These are phyloP conservation scores for Cladorrhinum sp. DNA, from an alignment of 2,329 filamentous ascomycete species.

Conservation along the genomic window DNA sequence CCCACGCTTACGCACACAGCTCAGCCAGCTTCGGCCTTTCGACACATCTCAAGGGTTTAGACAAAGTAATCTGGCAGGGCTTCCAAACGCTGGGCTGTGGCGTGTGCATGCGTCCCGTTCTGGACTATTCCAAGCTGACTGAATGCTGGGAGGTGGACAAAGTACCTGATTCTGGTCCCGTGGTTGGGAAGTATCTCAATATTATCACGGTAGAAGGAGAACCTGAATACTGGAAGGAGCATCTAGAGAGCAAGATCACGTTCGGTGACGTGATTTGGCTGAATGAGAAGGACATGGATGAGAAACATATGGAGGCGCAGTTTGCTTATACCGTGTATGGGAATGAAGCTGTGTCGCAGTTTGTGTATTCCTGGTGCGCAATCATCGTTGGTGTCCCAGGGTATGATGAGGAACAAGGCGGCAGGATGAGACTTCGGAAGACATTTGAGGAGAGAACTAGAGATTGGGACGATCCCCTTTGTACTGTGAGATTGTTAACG, in stretches of 20 bases:
- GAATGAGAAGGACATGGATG: slow-evolving; percentile 4
- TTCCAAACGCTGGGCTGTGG: slow-evolving; percentile 16
- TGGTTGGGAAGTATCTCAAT: neutral
- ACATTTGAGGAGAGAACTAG: neutral
- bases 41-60: slow-evolving; percentile 43
- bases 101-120: slow-evolving; percentile 9
- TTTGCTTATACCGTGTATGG: slow-evolving; percentile 6
- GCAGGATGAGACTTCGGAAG: neutral
- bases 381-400: neutral
- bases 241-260: neutral
- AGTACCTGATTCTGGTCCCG: neutral
- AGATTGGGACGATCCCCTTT: neutral
- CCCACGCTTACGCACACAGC: slow-evolving; percentile 46
- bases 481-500: neutral
- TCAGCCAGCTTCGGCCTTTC: slow-evolving; percentile 32
- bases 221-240: neutral
- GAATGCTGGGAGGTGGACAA: neutral
- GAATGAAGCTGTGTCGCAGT: neutral
- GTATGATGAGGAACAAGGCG: neutral
- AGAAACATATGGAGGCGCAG: slow-evolving; percentile 1
- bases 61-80: slow-evolving; percentile 39
- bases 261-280: slow-evolving; percentile 6
- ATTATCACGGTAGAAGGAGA: neutral
- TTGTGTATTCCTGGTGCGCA: slow-evolving; percentile 5
- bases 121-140: neutral